Conservation (phyloP, 106 monocot genomes). For the Dendrobium chrysotoxum region DNA sequence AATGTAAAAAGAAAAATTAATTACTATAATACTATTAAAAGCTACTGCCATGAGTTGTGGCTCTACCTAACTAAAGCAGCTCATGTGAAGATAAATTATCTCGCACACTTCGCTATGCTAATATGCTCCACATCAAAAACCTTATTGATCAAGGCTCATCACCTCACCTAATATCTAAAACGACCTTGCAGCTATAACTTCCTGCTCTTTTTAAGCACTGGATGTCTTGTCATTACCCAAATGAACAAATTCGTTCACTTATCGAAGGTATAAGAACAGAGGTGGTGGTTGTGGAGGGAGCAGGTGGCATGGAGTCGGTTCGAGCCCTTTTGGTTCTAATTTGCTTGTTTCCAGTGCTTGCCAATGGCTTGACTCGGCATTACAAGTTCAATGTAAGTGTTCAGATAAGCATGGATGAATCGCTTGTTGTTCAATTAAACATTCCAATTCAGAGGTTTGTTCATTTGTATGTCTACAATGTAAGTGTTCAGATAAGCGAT, state of each 20-base stretch:
- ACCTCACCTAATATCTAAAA: slow-evolving; percentile 54
- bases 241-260: not conserved
- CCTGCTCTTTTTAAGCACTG: slow-evolving; percentile 23
- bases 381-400: slow-evolving; percentile 61
- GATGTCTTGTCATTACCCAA: slow-evolving; percentile 16
- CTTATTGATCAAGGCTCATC: slow-evolving; percentile 36
- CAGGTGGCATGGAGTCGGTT: slow-evolving; percentile 4
- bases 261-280: slow-evolving; percentile 7
- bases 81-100: too few relatives aligned
- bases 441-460: not conserved
- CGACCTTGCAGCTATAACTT: slow-evolving; percentile 34
- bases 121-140: too few relatives aligned
- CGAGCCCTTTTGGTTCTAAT: slow-evolving; percentile 4
- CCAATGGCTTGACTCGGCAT: slow-evolving; percentile 25
- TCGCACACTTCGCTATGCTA: too few relatives aligned
- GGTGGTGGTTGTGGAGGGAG: not conserved
- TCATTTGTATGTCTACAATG: too few relatives aligned
- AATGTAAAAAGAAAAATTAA: too few relatives aligned
- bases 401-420: not conserved
- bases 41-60: too few relatives aligned
- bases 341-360: slow-evolving; percentile 16
- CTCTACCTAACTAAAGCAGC: too few relatives aligned
- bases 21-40: too few relatives aligned
- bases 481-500: not conserved
- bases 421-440: not conserved